Evolutionary conservation across 2,329 filamentous ascomycete genomes (phyloP), one percentile per base, ranked within the genome.

Genomic region (Colletotrichum incanum): DNA sequence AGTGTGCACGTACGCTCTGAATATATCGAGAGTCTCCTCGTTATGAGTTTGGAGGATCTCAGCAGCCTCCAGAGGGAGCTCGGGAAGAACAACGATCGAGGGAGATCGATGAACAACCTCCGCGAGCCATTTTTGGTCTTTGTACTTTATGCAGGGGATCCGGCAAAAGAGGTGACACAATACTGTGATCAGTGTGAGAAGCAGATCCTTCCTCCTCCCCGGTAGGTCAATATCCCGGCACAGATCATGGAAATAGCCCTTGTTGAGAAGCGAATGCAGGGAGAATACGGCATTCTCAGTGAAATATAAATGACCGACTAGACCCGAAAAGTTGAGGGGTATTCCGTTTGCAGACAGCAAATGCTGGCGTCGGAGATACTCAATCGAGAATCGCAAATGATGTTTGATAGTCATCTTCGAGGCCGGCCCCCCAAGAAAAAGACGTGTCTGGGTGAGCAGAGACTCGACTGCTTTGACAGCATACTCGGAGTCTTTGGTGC

Each of bases 321-420:
- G 85, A 0, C 91, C 90, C 0, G 93, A 89, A 77, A 95, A 94
- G 78, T 95, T 93, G 16, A 95, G 81, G 0, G 93, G 93, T 1
- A 80, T 83, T 56, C 93, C 93, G 1, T 82, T 78, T 0, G 83
- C 79, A 4, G 89, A 90, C 11, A 96, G 84, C 0, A 96, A 87
- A 54, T 89, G 84, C 75, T 94, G 91, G 45, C 92, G 86, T 26
- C 93, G 88, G 0, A 96, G 85, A 76, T 94, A 96, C 74, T 96
- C 93, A 55, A 96, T 93, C 0, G 93, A 95, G 79, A 96, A 96
- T 4, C 93, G 89, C 8, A 96, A 80, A 77, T 95, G 93, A 78
- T 96, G 93, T 63, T 93, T 86, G 1, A 94, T 90, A 1, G 93
- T 89, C 78, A 92, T 89, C 76, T 91, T 91, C 62, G 90, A 90